These are phyloP conservation scores for Graphilbum sp. DNA, from an alignment of 2,329 filamentous ascomycete genomes.

Conservation along the genomic window DNA sequence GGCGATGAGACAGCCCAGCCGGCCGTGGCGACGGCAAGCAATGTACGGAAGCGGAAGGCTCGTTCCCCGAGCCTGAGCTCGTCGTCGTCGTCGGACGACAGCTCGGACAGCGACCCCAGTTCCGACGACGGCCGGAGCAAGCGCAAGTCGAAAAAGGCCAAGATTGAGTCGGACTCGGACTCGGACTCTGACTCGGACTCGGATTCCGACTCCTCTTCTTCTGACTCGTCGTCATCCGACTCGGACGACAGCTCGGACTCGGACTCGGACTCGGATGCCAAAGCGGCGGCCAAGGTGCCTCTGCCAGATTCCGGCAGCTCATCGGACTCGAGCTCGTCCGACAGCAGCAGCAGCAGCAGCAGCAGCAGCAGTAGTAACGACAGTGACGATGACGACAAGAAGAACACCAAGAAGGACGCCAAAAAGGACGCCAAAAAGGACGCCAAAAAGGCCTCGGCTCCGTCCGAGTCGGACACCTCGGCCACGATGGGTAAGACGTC, in stretches of 20 bases:
- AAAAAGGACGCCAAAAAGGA: no score
- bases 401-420: neutral
- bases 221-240: conserved; percentile 10
- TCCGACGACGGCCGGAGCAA: conserved; percentile 6
- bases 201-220: neutral
- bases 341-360: no score
- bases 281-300: conserved; percentile 13
- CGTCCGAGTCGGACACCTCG: conserved; percentile 21
- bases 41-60: conserved; percentile 40
- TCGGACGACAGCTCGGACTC: conserved; percentile 7
- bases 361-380: conserved; percentile 27
- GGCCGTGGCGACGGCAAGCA: conserved; percentile 14
- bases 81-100: neutral
- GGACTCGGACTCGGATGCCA: conserved; percentile 6
- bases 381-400: conserved; percentile 2
- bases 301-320: conserved; percentile 17
- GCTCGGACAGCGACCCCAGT: conserved; percentile 1
- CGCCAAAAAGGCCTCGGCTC: conserved; percentile 8
- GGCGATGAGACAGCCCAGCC: neutral
- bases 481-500: conserved; percentile 36
- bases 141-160: conserved; percentile 11
- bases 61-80: conserved; percentile 16
- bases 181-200: conserved; percentile 11
- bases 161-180: conserved; percentile 6
- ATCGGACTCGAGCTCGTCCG: conserved; percentile 7